phyloP scores from a whole-genome alignment of 2,329 filamentous ascomycete genomes.

The Talaromyces sp. region DNA sequence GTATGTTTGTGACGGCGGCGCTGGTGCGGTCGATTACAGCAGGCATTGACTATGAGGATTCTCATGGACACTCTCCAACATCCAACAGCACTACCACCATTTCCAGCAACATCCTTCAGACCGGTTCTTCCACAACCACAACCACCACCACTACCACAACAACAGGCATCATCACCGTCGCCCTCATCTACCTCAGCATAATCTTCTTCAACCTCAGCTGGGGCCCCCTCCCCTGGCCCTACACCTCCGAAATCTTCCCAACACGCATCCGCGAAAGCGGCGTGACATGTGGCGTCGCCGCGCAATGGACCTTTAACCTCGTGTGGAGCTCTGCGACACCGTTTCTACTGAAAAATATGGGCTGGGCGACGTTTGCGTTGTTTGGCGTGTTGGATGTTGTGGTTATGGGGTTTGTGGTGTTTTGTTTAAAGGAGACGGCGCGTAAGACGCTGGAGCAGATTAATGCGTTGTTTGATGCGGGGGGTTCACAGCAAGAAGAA shows the following conservation, averaged over 20 bases:
- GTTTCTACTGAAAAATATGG: conserved; percentile 40
- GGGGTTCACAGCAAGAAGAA: neutral
- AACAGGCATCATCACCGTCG: conserved; percentile 41
- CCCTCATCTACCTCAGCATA: conserved; percentile 51
- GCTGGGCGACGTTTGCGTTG: conserved; percentile 41
- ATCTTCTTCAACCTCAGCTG: conserved; percentile 40
- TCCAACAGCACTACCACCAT: no score
- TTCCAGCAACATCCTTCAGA: neutral
- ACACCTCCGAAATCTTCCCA: conserved; percentile 33
- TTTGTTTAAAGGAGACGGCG: conserved; percentile 51
- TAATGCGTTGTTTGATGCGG: conserved; percentile 45
- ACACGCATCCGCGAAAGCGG: conserved; percentile 34
- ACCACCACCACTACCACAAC: no score
- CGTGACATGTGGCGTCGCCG: conserved; percentile 32
- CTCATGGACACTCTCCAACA: neutral
- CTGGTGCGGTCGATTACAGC: conserved; percentile 37
- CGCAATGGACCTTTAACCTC: conserved; percentile 38
- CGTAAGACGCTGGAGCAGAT: conserved; percentile 51
- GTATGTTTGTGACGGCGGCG: conserved; percentile 43
- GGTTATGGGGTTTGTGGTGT: conserved; percentile 47
- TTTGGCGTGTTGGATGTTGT: conserved; percentile 40
- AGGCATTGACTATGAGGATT: neutral
- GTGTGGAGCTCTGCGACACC: conserved; percentile 36
- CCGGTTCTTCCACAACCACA: no score
- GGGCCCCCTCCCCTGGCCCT: conserved; percentile 36